phyloP scores from a whole-genome alignment of 2,329 filamentous ascomycete genomes.

The Exophiala dermatitidis region DNA sequence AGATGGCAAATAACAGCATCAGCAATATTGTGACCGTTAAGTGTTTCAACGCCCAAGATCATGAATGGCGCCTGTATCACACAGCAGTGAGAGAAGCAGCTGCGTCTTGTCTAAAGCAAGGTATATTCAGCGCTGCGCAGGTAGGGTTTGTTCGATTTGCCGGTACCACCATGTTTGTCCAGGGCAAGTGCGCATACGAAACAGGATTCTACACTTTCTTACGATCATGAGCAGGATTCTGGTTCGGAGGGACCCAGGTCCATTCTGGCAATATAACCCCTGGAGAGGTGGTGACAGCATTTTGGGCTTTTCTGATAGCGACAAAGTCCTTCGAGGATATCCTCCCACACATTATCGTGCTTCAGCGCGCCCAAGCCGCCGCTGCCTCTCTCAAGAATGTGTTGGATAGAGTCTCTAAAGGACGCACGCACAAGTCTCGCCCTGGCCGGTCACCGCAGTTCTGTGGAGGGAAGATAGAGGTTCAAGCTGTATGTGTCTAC shows the following conservation, averaged over 20 bases:
- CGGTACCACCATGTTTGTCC: conserved; percentile 70
- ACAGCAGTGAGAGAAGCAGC: conserved; percentile 52
- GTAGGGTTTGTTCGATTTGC: conserved; percentile 67
- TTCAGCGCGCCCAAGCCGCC: conserved; percentile 73
- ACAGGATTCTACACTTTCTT: background rate
- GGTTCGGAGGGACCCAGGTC: conserved; percentile 71
- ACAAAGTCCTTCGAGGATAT: conserved; percentile 68
- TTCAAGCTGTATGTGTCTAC: conserved; percentile 55
- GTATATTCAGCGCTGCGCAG: conserved; percentile 62
- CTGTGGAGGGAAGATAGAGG: conserved; percentile 61
- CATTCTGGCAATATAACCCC: conserved; percentile 50
- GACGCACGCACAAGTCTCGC: conserved; percentile 27
- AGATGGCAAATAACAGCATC: conserved; percentile 62
- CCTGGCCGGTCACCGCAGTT: conserved; percentile 30
- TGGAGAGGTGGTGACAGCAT: conserved; percentile 70
- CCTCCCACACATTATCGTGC: conserved; percentile 66
- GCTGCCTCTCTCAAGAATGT: conserved; percentile 54
- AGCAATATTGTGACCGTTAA: conserved; percentile 78
- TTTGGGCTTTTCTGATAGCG: conserved; percentile 72
- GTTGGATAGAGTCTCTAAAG: conserved; percentile 29
- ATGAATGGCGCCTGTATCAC: conserved; percentile 62
- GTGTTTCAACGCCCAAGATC: conserved; percentile 66
- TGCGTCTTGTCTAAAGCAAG: conserved; percentile 59
- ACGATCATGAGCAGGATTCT: conserved; percentile 55
- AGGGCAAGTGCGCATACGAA: conserved; percentile 32